A percentile compares a stretch with the other conserved stretches of the same genome.
phyloP scores from a whole-genome alignment of 2,329 filamentous ascomycete species.

The Exophiala bonariae region DNA sequence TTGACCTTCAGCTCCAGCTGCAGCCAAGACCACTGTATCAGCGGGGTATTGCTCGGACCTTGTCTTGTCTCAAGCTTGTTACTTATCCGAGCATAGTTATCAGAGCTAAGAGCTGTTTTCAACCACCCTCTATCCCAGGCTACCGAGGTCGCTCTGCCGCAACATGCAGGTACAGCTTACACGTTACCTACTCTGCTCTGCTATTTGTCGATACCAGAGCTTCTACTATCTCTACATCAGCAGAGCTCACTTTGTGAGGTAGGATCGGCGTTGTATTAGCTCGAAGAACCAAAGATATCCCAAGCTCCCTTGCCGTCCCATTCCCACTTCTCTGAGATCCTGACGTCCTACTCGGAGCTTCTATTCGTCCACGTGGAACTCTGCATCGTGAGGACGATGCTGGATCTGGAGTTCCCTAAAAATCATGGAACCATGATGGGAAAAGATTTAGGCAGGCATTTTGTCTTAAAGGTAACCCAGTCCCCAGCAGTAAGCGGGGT shows the following conservation, averaged over 20 bases:
- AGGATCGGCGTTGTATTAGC: neutral
- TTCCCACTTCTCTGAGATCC: conserved; percentile 2
- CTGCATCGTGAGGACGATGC: conserved; percentile 1
- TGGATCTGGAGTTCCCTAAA: neutral
- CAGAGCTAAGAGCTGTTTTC: too few relatives aligned
- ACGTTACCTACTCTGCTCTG: conserved; percentile 8
- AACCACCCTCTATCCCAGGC: too few relatives aligned
- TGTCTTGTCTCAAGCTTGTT: too few relatives aligned
- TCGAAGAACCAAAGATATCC: conserved; percentile 1
- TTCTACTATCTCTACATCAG: neutral
- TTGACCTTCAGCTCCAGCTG: too few relatives aligned
- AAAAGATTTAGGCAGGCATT: conserved; percentile 3
- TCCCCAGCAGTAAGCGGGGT: conserved; percentile 10
- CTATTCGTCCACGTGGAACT: conserved; percentile 13
- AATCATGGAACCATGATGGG: neutral
- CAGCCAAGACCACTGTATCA: too few relatives aligned
- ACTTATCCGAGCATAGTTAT: too few relatives aligned
- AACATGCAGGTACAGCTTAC: conserved; percentile 17
- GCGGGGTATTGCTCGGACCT: too few relatives aligned
- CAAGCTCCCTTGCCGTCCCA: conserved; percentile 1
- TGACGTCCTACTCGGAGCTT: conserved; percentile 1
- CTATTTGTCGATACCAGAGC: conserved; percentile 13
- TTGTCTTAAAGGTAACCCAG: conserved; percentile 1
- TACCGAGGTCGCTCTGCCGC: too few relatives aligned
- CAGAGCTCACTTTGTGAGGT: too few relatives aligned